Base-by-base conservation (phyloP, 179 eudicot species). In the Vitellaria paradoxa region DNA sequence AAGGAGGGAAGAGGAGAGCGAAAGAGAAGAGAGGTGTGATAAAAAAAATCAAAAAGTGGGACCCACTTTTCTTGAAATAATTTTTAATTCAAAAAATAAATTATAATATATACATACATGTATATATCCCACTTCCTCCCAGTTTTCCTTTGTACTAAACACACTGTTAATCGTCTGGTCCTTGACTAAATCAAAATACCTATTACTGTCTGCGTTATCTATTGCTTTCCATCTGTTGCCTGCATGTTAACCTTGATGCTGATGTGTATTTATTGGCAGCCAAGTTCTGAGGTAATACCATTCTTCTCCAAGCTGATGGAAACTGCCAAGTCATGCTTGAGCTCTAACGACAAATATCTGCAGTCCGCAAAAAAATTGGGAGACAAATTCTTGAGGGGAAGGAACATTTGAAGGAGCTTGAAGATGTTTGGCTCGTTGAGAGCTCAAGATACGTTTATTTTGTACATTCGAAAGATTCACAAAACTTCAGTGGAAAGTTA, bases 231-330 rank as follows among this genome's bases (percentile, higher is more conserved):
- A 47, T 60, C 2, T 24, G 59, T 49, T 65, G 59, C 46, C 63
- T 55, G 50, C 23, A 37, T 50, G 57, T 50, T 53, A 24, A 64
- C 24, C 61, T 50, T 79, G 18, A 15, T 77, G 24, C 20, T 15
- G 2, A 26, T 76, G 13, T 79, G 65, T 61, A 17, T n/a, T 12
- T 63, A 4, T 14, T 63, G 70, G 63, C 84, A 90, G 96, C 65
- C 78, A 80, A 77, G 72, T 57, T 74, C 81, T 74, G 83, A 85
- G 66, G 73, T 75, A 18, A 68, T 74, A 56, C 68, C 77, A 23
- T 53, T 84, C 76, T 83, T 90, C 84, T 81, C 84, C 74, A 85
- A 88, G 71, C 76, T 89, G 84, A 70, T 87, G 84, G 96, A 90
- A 77, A 85, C 84, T 42, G 96, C 91, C 49, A 74, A 77, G 82